A percentile compares a stretch with the other conserved stretches of the same genome.
Evolutionary conservation across 208 protist genomes (phyloP).

Genomic region (Trypanosoma congolense): DNA sequence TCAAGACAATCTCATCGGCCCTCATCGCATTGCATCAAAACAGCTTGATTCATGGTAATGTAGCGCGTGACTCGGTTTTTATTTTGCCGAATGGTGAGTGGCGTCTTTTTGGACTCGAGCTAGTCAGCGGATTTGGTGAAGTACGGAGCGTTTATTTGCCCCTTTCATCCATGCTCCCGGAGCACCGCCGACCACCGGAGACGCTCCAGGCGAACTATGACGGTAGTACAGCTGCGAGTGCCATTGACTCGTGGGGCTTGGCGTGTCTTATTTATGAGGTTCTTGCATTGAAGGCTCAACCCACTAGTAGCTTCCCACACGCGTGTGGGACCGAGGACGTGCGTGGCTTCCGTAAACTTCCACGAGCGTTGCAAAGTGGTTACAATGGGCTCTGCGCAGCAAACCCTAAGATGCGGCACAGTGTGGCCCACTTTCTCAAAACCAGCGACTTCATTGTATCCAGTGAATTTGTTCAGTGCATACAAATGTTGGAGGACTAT

Average conservation of each 20-base stretch:
- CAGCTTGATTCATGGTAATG: conserved; percentile 76
- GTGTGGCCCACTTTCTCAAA: conserved; percentile 42
- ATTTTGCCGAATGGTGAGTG: conserved; percentile 62
- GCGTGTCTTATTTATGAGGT: conserved; percentile 73
- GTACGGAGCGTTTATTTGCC: conserved; percentile 20
- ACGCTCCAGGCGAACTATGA: conserved; percentile 8
- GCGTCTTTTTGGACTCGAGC: conserved; percentile 78
- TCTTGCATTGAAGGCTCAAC: conserved; percentile 24
- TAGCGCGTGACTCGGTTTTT: conserved; percentile 62
- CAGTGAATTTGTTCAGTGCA: conserved; percentile 57
- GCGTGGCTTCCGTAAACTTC: conserved; percentile 32
- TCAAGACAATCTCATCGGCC: conserved; percentile 41
- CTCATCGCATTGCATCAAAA: conserved; percentile 69
- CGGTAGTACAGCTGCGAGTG: conserved; percentile 9
- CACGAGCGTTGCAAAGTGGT: conserved; percentile 37
- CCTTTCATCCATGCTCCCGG: conserved; percentile 24
- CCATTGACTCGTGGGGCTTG: conserved; percentile 78
- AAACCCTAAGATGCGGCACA: conserved; percentile 43
- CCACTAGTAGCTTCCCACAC: neutral
- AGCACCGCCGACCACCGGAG: conserved; percentile 39
- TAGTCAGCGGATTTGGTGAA: conserved; percentile 30
- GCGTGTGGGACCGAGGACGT: conserved; percentile 21
- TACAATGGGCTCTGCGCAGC: conserved; percentile 43
- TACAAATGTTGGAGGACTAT: conserved; percentile 57
- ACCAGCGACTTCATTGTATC: conserved; percentile 51